A percentile compares a stretch with the other conserved stretches of the same genome.
phyloP scores from a whole-genome alignment of 768 basidiomycete species.

The Serendipita indica region DNA sequence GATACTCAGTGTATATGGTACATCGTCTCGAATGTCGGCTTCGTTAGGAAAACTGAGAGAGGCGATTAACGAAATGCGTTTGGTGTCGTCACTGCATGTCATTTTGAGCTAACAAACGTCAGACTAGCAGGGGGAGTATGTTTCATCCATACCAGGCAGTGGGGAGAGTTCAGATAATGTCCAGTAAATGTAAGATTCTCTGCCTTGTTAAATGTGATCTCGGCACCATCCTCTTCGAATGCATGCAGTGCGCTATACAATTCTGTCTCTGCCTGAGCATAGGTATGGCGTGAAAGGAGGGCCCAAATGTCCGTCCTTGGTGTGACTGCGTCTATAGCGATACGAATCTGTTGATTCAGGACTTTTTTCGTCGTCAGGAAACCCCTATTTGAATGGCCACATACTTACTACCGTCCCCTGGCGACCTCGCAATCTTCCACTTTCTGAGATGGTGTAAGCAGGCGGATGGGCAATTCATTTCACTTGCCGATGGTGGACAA shows the following conservation, averaged over 20 bases:
- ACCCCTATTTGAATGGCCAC: neutral
- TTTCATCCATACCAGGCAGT: neutral
- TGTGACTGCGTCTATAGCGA: neutral
- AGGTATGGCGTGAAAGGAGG: conserved; percentile 62
- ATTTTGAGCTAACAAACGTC: neutral
- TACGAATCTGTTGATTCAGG: neutral
- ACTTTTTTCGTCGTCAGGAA: neutral
- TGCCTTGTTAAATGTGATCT: neutral
- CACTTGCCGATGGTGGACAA: conserved; percentile 55
- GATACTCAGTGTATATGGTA: neutral
- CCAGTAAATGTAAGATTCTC: neutral
- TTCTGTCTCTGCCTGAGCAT: conserved; percentile 37
- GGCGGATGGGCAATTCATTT: neutral
- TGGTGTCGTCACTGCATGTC: neutral
- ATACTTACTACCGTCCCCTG: neutral
- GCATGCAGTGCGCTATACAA: conserved; percentile 59
- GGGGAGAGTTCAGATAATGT: neutral
- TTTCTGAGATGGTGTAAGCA: conserved; percentile 14
- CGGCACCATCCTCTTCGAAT: conserved; percentile 17
- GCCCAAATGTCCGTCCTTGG: conserved; percentile 51
- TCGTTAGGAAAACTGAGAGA: neutral
- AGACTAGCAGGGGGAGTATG: neutral
- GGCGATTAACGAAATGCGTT: neutral
- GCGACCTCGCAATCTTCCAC: conserved; percentile 14
- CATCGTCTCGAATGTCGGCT: neutral